Percentiles rank a stretch among this genome's conserved stretches.
These are phyloP conservation scores for Ophiostoma himal-ulmi DNA, from an alignment of 2,329 filamentous ascomycete genomes.

Conservation along the genomic window DNA sequence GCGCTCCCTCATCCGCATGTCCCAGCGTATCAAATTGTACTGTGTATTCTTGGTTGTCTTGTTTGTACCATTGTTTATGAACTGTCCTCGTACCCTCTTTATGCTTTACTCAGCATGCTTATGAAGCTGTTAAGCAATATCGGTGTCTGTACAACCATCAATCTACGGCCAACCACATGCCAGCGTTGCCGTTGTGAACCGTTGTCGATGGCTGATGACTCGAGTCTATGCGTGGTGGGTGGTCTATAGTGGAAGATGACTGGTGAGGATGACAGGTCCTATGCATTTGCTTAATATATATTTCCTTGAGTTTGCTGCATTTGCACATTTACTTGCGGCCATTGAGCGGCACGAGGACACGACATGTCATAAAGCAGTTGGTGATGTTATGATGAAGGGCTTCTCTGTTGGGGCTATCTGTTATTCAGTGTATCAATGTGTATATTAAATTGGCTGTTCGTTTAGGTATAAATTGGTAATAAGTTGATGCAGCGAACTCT, in stretches of 20 bases:
- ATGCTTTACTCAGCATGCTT: too few species aligned
- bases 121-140: not conserved
- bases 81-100: too few species aligned
- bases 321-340: not conserved
- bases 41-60: too few species aligned
- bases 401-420: not conserved
- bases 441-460: too few species aligned
- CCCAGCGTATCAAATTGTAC: too few species aligned
- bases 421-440: not conserved
- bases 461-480: too few species aligned
- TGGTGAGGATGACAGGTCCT: not conserved
- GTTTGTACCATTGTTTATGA: too few species aligned
- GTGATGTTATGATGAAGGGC: not conserved
- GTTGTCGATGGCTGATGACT: not conserved
- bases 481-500: too few species aligned
- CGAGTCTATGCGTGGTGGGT: not conserved
- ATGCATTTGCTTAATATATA: not conserved
- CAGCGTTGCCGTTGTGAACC: not conserved
- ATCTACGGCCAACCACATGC: not conserved
- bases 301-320: not conserved
- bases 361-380: conserved; percentile 3
- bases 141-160: not conserved
- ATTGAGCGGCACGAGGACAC: not conserved
- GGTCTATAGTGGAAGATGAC: not conserved
- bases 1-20: too few species aligned